Conservation (phyloP, 257 asterid species). For the Primulina huaijiensis region DNA sequence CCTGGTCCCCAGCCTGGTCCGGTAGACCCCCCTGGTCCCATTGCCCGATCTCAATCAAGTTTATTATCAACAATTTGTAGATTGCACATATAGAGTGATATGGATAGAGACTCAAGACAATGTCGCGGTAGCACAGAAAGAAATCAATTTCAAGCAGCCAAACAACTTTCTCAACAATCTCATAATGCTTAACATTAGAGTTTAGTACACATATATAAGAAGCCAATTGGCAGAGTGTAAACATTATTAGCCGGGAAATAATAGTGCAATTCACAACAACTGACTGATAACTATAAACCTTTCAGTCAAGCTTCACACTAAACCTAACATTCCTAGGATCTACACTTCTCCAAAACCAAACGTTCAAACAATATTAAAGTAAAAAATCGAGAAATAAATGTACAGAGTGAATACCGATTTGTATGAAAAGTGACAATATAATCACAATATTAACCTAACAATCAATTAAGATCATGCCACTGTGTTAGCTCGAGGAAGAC, state of each 20-base stretch:
- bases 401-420: background rate
- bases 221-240: background rate
- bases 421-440: too few species aligned
- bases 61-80: background rate
- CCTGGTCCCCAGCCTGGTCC: conserved; percentile 22
- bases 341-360: background rate
- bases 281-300: background rate
- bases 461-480: background rate
- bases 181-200: background rate
- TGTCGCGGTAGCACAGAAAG: background rate
- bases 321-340: background rate
- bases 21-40: conserved; percentile 22
- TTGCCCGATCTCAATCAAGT: background rate
- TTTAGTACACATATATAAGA: background rate
- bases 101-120: background rate
- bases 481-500: too few species aligned
- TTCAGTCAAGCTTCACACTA: background rate
- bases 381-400: background rate
- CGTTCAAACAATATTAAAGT: background rate
- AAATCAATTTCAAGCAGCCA: background rate
- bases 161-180: background rate
- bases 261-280: background rate
- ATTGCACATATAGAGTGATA: background rate
- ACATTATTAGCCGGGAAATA: background rate
- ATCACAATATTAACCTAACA: too few species aligned